These are phyloP conservation scores for Corniculantispora saksenae DNA, from an alignment of 2,329 filamentous ascomycete genomes.

Conservation along the genomic window DNA sequence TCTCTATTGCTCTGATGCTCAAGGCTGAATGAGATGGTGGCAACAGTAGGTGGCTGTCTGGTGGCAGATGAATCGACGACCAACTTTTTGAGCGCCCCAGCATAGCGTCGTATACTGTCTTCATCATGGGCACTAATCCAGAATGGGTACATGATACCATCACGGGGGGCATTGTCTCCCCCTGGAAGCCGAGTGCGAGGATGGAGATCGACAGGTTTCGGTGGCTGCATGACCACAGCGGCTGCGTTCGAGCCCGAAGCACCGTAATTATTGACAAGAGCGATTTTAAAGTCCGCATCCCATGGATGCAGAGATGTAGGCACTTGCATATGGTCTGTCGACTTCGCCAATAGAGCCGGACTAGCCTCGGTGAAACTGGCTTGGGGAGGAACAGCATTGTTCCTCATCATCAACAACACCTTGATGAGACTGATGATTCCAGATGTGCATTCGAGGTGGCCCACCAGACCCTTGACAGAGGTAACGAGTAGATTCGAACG, in stretches of 20 bases:
- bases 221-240: conserved; percentile 26
- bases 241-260: conserved; percentile 31
- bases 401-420: conserved; percentile 40
- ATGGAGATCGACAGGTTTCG: not conserved
- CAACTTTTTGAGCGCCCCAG: not conserved
- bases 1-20: not conserved
- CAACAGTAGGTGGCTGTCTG: not conserved
- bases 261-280: conserved; percentile 40
- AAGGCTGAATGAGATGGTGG: not conserved
- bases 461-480: not conserved
- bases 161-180: not conserved
- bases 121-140: conserved; percentile 15
- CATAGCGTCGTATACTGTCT: not conserved
- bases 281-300: conserved; percentile 22
- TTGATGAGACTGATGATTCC: conserved; percentile 44
- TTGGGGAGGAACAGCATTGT: conserved; percentile 33
- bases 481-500: conserved; percentile 1
- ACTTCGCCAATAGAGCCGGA: not conserved
- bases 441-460: conserved; percentile 32
- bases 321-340: conserved; percentile 17
- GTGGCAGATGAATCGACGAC: no score
- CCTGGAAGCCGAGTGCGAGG: not conserved
- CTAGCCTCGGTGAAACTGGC: conserved; percentile 30
- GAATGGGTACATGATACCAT: conserved; percentile 5
- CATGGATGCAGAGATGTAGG: conserved; percentile 19